These are phyloP conservation scores for Ottelia alismoides DNA, from an alignment of 106 monocot species.

Conservation along the genomic window DNA sequence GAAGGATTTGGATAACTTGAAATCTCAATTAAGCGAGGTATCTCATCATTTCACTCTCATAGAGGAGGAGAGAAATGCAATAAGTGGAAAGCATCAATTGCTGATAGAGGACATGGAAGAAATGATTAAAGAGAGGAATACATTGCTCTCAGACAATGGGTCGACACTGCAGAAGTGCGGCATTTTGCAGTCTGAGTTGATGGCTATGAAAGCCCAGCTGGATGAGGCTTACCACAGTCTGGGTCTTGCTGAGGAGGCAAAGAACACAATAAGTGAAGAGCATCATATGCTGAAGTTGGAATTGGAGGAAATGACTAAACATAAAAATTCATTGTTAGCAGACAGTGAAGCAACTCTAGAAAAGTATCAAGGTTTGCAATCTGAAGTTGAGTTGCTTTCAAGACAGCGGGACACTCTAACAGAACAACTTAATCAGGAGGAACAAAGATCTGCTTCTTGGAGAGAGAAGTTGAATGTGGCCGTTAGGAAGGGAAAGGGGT, in stretches of 20 bases:
- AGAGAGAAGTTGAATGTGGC: slow-evolving; percentile 93
- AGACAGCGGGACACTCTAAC: slow-evolving; percentile 54
- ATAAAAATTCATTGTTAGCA: slow-evolving; percentile 34
- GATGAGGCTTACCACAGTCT: slow-evolving; percentile 27
- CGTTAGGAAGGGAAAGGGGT: slow-evolving; percentile 90
- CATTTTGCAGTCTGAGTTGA: slow-evolving; percentile 20
- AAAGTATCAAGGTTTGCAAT: slow-evolving; percentile 35
- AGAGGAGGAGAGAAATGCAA: slow-evolving; percentile 42
- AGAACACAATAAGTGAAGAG: slow-evolving; percentile 37
- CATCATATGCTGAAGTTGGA: slow-evolving; percentile 34
- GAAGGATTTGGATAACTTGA: slow-evolving; percentile 24
- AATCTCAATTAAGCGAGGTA: slow-evolving; percentile 26
- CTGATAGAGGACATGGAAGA: slow-evolving; percentile 36
- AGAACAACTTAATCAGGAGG: slow-evolving; percentile 66
- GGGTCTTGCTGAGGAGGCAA: slow-evolving; percentile 30
- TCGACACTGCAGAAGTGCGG: slow-evolving; percentile 33
- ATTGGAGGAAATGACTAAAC: slow-evolving; percentile 27
- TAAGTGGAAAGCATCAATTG: slow-evolving; percentile 29
- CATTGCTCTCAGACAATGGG: slow-evolving; percentile 36
- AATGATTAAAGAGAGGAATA: slow-evolving; percentile 27
- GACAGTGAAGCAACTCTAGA: slow-evolving; percentile 30
- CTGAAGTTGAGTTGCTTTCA: slow-evolving; percentile 35
- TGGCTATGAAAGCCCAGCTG: slow-evolving; percentile 38
- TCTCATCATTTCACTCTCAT: slow-evolving; percentile 22
- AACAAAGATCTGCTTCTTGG: slow-evolving; percentile 47